Conservation (phyloP, 768 basidiomycete genomes). For the Termitomyces sp. region DNA sequence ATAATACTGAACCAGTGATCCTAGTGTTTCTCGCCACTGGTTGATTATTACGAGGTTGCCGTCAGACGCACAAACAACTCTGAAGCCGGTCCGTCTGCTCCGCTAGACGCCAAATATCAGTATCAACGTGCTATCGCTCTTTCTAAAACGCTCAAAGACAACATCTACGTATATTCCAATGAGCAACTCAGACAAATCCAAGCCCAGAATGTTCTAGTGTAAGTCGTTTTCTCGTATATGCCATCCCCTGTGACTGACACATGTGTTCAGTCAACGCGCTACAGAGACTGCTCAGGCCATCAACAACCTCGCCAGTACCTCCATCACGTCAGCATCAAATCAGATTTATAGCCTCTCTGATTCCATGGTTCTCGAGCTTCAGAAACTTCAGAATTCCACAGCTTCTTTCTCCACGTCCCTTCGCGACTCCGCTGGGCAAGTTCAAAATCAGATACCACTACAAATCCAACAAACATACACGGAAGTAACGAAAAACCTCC, state of each 20-base stretch:
- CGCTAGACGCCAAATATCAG: constrained; percentile 59
- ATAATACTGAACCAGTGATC: neutral
- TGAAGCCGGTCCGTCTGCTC: constrained; percentile 40
- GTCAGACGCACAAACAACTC: constrained; percentile 41
- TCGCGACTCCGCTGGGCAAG: constrained; percentile 29
- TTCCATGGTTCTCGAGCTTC: constrained; percentile 60
- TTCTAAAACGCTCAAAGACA: constrained; percentile 56
- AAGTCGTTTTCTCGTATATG: constrained; percentile 17
- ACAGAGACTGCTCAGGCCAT: constrained; percentile 62
- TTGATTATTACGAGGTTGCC: constrained; percentile 63
- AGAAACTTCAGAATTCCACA: constrained; percentile 58
- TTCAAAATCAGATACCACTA: constrained; percentile 45
- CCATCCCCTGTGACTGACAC: neutral
- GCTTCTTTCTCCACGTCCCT: constrained; percentile 40
- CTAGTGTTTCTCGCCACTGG: constrained; percentile 67
- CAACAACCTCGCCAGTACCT: constrained; percentile 51
- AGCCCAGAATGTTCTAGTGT: constrained; percentile 61
- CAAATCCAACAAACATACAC: constrained; percentile 55
- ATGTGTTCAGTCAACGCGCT: constrained; percentile 51
- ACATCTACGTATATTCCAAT: constrained; percentile 58
- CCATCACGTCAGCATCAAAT: constrained; percentile 46
- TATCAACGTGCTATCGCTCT: constrained; percentile 70
- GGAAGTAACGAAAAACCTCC: constrained; percentile 39
- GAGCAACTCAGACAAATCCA: constrained; percentile 71
- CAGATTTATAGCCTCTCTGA: constrained; percentile 58